Evolutionary conservation across 2,329 filamentous ascomycete species (phyloP), one percentile per base, ranked within the genome.

Genomic region (Penicillium sclerotigenum): DNA sequence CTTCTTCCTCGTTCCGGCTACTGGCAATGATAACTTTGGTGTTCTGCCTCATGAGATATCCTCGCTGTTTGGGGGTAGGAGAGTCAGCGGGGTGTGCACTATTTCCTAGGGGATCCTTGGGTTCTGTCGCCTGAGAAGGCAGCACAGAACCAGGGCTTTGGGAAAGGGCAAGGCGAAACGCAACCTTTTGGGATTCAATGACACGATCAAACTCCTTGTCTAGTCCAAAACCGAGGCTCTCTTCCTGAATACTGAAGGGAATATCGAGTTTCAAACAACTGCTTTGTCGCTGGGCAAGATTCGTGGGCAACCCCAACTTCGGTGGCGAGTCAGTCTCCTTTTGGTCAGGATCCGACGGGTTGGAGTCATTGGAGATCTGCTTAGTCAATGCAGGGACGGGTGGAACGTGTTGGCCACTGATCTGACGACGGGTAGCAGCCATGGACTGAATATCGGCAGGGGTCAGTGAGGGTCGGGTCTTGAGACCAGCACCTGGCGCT

Each of bases 31-130:
- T 91, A 52, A 99, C 84, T 75, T 97, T 97, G 4, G 93, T 97
- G 76, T 97, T 99, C 68, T 99, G 93, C 68, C 94, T 87, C 93
- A 97, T 99, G 43, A 97, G 82, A 71, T 99, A 99, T 54, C 94
- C 94, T 79, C 95, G 92, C 92, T 97, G 89, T 85, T 81, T 81
- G 65, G 75, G 80, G 66, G 77, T 68, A 69, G 74, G 81, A 68
- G 79, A 70, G 82, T 91, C 86, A 90, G 87, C 81, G 85, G 81
- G 75, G 56, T 68, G 58, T 61, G 65, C 65, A 64, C 46, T 61
- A 65, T 59, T 56, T 52, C 58, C 60, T 52, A 59, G 58, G 57
- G 59, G 60, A 26, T 41, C 31, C 47, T 38, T 52, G 56, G 50
- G 31, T 36, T 54, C 51, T 50, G 63, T 56, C 38, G 51, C 45